phyloP scores from a whole-genome alignment of 1,284 basidiomycete genomes.

The Gymnopus androsaceus region DNA sequence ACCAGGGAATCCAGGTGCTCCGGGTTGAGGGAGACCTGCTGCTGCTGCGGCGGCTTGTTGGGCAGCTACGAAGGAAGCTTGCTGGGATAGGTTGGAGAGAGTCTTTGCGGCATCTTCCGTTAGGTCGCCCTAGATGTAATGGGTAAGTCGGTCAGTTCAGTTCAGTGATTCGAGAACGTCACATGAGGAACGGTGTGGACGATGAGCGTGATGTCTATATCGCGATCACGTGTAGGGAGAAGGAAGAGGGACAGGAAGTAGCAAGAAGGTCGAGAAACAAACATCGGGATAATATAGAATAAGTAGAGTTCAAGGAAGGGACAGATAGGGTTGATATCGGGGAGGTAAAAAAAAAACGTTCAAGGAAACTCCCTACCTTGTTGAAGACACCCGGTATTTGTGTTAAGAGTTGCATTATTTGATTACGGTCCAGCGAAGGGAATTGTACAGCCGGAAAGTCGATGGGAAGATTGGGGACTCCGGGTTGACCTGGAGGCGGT shows the following conservation, averaged over 20 bases:
- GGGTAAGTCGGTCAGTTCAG: constrained; percentile 29
- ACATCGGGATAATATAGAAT: constrained; percentile 11
- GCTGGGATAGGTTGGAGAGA: constrained; percentile 54
- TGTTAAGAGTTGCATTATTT: constrained; percentile 54
- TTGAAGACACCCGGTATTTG: constrained; percentile 47
- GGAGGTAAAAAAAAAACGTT: constrained; percentile 18
- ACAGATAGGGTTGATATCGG: too few relatives aligned
- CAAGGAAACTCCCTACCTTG: constrained; percentile 38
- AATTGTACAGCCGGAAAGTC: neutral
- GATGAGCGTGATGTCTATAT: constrained; percentile 22
- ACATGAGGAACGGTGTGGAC: constrained; percentile 25
- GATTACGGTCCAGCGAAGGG: constrained; percentile 41
- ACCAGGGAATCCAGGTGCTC: constrained; percentile 32
- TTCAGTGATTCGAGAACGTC: constrained; percentile 15
- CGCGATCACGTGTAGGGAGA: constrained; percentile 28
- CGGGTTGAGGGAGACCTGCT: constrained; percentile 23
- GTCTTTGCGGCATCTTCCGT: constrained; percentile 70
- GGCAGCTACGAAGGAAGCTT: constrained; percentile 36
- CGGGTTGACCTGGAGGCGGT: neutral
- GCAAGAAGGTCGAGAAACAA: constrained; percentile 2
- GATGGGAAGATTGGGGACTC: neutral
- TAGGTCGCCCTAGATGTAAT: constrained; percentile 41
- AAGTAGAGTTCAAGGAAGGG: constrained; percentile 11
- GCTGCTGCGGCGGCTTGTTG: constrained; percentile 23
- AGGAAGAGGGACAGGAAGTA: constrained; percentile 1